Percentiles rank a stretch among this genome's conserved stretches.
phyloP scores from a whole-genome alignment of 31 red algal genomes.

The Odonthalia washingtoniensis region DNA sequence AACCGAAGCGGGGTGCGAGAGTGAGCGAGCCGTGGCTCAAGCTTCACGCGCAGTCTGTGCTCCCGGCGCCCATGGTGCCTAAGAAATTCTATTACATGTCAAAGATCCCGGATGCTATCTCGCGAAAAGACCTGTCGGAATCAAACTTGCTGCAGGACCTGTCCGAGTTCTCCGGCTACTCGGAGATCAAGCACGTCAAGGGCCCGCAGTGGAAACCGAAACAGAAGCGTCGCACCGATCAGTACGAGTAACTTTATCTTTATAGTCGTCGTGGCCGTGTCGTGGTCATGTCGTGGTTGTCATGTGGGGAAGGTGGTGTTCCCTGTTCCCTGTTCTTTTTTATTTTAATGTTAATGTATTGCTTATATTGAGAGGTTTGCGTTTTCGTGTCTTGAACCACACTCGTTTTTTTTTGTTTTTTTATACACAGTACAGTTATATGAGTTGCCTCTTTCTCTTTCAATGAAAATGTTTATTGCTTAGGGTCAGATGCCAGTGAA shows the following conservation, averaged over 20 bases:
- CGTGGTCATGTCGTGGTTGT: no score
- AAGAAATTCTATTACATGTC: conserved; percentile 84
- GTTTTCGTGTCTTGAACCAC: no score
- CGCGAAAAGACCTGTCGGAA: conserved; percentile 65
- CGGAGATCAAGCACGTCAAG: conserved; percentile 84
- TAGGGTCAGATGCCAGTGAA: conserved; percentile 49
- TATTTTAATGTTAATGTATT: no score
- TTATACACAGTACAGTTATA: no score
- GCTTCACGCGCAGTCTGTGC: conserved; percentile 70
- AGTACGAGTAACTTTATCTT: no score
- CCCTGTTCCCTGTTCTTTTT: no score
- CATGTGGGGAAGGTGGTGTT: no score
- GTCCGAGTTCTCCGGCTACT: conserved; percentile 72
- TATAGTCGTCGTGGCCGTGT: no score
- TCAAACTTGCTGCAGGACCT: conserved; percentile 67
- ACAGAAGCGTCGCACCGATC: conserved; percentile 37
- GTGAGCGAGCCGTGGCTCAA: conserved; percentile 79
- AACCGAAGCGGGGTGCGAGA: conserved; percentile 77
- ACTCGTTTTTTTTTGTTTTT: no score
- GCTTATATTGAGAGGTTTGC: no score
- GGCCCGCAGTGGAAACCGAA: conserved; percentile 84
- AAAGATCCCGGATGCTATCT: conserved; percentile 58
- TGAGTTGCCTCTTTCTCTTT: no score
- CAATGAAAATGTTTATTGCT: not conserved
- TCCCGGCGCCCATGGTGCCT: conserved; percentile 78